Percentiles rank a stretch among this genome's conserved stretches.
Evolutionary conservation across 2,329 filamentous ascomycete species (phyloP).

Genomic region (Sarocladium oryzae): DNA sequence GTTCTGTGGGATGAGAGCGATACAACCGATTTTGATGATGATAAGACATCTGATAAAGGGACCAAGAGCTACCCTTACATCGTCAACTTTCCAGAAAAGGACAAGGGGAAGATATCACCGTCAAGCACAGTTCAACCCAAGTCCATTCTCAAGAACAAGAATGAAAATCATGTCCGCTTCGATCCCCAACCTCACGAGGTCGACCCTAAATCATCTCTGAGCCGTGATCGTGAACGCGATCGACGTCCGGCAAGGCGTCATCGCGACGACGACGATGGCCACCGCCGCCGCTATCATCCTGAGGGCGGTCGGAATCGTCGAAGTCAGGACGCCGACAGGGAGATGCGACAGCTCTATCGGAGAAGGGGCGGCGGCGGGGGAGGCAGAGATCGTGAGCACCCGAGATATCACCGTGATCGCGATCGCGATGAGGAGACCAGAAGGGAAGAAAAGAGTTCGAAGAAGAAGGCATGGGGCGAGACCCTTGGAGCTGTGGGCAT

Average conservation of each 20-base stretch:
- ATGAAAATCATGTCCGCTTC: constrained; percentile 50
- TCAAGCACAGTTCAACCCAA: constrained; percentile 39
- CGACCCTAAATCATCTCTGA: constrained; percentile 21
- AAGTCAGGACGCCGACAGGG: not conserved
- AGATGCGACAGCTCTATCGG: constrained; percentile 19
- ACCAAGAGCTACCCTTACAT: constrained; percentile 30
- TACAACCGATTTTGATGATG: constrained; percentile 26
- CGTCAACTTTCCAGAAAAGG: constrained; percentile 27
- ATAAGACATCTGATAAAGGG: constrained; percentile 23
- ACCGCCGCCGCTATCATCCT: constrained; percentile 15
- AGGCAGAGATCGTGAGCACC: constrained; percentile 29
- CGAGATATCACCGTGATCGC: constrained; percentile 25
- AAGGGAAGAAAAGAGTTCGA: constrained; percentile 29
- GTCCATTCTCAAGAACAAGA: constrained; percentile 56
- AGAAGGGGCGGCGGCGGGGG: not conserved
- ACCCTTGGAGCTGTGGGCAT: constrained; percentile 52
- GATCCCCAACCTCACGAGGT: constrained; percentile 42
- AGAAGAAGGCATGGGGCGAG: constrained; percentile 44
- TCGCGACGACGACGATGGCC: constrained; percentile 15
- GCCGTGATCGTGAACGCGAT: constrained; percentile 23
- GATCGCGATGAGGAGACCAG: constrained; percentile 15
- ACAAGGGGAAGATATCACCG: constrained; percentile 26
- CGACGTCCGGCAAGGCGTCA: constrained; percentile 12
- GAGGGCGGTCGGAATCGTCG: constrained; percentile 12
- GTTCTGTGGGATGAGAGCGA: constrained; percentile 25